Evolutionary conservation across 2,329 filamentous ascomycete species (phyloP), one percentile per base, ranked within the genome.

Genomic region (Westerdykella aurantiaca): DNA sequence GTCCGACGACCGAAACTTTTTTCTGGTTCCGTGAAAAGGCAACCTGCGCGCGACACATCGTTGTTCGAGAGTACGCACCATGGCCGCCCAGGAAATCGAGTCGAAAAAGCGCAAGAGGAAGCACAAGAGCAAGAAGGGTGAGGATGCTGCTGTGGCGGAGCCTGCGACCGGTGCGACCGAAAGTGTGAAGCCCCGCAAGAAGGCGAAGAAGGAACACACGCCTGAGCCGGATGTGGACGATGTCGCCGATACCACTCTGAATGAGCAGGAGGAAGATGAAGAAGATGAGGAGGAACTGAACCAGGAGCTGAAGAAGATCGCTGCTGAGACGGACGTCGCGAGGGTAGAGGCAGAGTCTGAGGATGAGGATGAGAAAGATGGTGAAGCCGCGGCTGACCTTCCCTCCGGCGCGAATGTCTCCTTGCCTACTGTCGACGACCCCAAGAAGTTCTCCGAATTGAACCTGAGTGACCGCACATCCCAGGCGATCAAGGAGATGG

Each of bases 401-500:
- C 77, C 78, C n/a, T 75, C 76, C 9, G 68, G 61, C 64, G 75
- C 67, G 58, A 77, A 72, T 12, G 75, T 83, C 40, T 72, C 75
- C 11, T 66, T 82, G 40, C 82, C 82, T 2, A 75, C 74, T 23
- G 75, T 80, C 23, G 79, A 79, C 41, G 79, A 84, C 44, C 82
- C 83, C 17, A 74, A 83, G 59, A 81, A 82, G 41, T 95, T 96
- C 63, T 72, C 80, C 29, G 85, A 97, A 53, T 75, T 98, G 50
- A 86, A 86, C 43, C 78, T 98, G 10, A 93, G 88, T 1, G 85
- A 90, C 18, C 89, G 87, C 69, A 96, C 89, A 0, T 85, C 90
- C 77, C 82, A 85, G 71, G 90, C 89, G 7, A 89, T 96, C 56
- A 72, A 83, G 45, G 87, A 86, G 51, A 97, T 98, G 91, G 86